These are phyloP conservation scores for Hypsizygus marmoreus DNA, from an alignment of 768 basidiomycete genomes.

Conservation along the genomic window DNA sequence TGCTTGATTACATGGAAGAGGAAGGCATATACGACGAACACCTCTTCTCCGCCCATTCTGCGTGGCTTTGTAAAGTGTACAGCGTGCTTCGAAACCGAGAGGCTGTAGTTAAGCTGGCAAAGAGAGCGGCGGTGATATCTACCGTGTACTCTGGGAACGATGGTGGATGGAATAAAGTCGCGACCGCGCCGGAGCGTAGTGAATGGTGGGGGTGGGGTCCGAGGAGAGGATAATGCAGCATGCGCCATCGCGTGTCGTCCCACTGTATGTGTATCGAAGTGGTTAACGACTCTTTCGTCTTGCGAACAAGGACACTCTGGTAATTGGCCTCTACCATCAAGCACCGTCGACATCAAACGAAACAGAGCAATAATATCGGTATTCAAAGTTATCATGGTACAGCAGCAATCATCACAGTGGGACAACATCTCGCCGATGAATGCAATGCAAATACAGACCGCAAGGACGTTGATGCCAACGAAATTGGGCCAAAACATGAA, in stretches of 20 bases:
- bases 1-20: conserved; percentile 17
- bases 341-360: no score
- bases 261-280: no score
- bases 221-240: not conserved
- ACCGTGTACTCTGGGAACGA: conserved; percentile 8
- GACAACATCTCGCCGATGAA: no score
- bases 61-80: conserved; percentile 19
- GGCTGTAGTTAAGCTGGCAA: conserved; percentile 15
- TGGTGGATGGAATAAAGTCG: conserved; percentile 18
- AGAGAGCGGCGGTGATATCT: conserved; percentile 14
- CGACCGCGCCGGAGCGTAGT: conserved; percentile 17
- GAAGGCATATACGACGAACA: conserved; percentile 10
- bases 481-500: no score
- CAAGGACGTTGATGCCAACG: no score
- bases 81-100: conserved; percentile 19
- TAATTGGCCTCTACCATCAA: not conserved
- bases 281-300: no score
- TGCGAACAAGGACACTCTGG: conserved; percentile 1
- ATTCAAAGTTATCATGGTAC: no score
- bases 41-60: conserved; percentile 15
- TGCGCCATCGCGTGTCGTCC: not conserved
- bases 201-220: conserved; percentile 20
- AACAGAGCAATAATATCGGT: no score
- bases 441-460: no score
- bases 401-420: no score